Conservation (phyloP, 306 rosid genomes). For the Mucuna pruriens region DNA sequence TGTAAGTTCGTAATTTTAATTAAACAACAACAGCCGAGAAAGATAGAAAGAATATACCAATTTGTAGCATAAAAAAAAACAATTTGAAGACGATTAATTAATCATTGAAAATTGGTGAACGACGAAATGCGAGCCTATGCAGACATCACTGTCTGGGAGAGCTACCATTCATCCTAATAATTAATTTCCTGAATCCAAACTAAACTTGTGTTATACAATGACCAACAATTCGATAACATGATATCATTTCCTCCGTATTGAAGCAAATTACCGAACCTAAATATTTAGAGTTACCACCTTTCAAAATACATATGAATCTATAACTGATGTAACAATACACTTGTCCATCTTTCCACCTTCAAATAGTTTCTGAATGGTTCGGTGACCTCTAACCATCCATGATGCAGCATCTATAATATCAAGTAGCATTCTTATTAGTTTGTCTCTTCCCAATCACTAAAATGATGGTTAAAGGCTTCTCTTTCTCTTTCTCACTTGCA, state of each 20-base stretch:
- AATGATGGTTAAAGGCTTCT: too few species aligned
- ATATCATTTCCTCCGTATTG: conserved; percentile 18
- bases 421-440: too few species aligned
- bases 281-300: not conserved
- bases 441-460: too few species aligned
- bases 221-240: not conserved
- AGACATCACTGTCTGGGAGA: not conserved
- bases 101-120: not conserved
- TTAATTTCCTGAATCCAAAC: not conserved
- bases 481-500: too few species aligned
- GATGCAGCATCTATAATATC: too few species aligned
- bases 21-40: too few species aligned
- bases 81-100: too few species aligned
- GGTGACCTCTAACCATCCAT: not conserved
- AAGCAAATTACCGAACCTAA: conserved; percentile 1
- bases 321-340: not conserved
- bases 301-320: conserved; percentile 6
- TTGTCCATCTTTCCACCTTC: not conserved
- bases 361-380: not conserved
- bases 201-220: not conserved
- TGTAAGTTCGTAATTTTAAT: too few species aligned
- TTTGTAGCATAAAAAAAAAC: too few species aligned
- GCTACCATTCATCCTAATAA: not conserved
- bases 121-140: not conserved
- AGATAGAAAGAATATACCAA: too few species aligned